Evolutionary conservation across 257 asterid species (phyloP).

Genomic region (Scutellaria baicalensis): DNA sequence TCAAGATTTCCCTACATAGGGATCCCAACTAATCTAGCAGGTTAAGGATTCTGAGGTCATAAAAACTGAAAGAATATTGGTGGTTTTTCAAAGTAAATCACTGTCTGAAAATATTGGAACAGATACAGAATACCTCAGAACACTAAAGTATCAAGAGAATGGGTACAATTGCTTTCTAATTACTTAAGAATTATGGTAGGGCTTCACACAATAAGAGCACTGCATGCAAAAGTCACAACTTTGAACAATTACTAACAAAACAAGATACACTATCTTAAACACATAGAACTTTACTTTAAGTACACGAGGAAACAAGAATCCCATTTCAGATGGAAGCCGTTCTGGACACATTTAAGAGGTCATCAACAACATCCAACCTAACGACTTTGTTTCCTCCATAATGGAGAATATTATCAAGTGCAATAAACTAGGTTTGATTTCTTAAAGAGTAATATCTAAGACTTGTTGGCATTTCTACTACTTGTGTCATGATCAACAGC

Average conservation of each 20-base stretch:
- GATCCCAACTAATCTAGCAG: not conserved
- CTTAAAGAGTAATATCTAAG: conserved; percentile 15
- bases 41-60: no score
- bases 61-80: no score
- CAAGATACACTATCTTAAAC: not conserved
- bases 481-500: conserved; percentile 13
- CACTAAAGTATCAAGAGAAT: not conserved
- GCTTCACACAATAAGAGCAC: not conserved
- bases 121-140: no score
- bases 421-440: not conserved
- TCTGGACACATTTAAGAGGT: not conserved
- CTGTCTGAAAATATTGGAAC: not conserved
- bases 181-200: not conserved
- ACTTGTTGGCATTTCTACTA: conserved; percentile 23
- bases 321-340: not conserved
- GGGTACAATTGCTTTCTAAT: not conserved
- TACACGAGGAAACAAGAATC: not conserved
- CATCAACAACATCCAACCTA: not conserved
- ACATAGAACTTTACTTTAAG: not conserved
- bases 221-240: not conserved
- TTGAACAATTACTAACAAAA: not conserved
- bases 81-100: not conserved
- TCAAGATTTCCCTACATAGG: not conserved
- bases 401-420: not conserved
- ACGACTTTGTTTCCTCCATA: not conserved